A percentile compares a stretch with the other conserved stretches of the same genome.
phyloP scores from a whole-genome alignment of 257 asterid species.

The Phtheirospermum japonicum region DNA sequence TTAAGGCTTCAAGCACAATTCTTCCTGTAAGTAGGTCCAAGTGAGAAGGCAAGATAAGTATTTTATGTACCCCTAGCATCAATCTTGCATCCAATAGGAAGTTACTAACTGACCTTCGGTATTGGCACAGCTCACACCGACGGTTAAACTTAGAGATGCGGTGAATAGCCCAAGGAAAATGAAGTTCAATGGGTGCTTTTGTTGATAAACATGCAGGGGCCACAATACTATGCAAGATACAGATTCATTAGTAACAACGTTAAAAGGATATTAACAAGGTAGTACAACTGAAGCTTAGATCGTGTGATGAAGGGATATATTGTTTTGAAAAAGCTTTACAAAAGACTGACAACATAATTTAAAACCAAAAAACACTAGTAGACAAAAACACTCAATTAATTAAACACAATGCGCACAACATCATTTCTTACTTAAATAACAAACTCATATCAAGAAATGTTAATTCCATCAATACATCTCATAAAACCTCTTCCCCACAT shows the following conservation, averaged over 20 bases:
- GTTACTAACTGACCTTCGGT: slow-evolving; percentile 68
- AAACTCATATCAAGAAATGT: too few species aligned
- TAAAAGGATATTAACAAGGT: not conserved
- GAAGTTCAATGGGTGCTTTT: slow-evolving; percentile 89
- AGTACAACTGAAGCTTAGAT: not conserved
- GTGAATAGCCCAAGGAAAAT: slow-evolving; percentile 94
- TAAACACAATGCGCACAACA: too few species aligned
- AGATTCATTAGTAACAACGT: slow-evolving; percentile 22
- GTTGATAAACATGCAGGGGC: slow-evolving; percentile 86
- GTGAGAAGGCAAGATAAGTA: slow-evolving; percentile 22
- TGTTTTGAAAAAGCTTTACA: not conserved
- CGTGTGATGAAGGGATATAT: not conserved
- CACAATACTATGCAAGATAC: slow-evolving; percentile 57
- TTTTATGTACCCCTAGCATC: not conserved
- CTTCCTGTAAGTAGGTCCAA: slow-evolving; percentile 47
- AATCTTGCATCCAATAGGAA: slow-evolving; percentile 13
- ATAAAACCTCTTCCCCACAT: slow-evolving; percentile 10
- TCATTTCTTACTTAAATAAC: too few species aligned
- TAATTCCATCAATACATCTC: too few species aligned
- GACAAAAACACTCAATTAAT: not conserved
- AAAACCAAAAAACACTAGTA: not conserved
- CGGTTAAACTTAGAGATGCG: slow-evolving; percentile 74
- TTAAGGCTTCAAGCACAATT: slow-evolving; percentile 87
- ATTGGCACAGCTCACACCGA: slow-evolving; percentile 92
- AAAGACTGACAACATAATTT: not conserved